Evolutionary conservation across 495 filamentous ascomycete species (phyloP).

Genomic region (Penicillium alfredii): DNA sequence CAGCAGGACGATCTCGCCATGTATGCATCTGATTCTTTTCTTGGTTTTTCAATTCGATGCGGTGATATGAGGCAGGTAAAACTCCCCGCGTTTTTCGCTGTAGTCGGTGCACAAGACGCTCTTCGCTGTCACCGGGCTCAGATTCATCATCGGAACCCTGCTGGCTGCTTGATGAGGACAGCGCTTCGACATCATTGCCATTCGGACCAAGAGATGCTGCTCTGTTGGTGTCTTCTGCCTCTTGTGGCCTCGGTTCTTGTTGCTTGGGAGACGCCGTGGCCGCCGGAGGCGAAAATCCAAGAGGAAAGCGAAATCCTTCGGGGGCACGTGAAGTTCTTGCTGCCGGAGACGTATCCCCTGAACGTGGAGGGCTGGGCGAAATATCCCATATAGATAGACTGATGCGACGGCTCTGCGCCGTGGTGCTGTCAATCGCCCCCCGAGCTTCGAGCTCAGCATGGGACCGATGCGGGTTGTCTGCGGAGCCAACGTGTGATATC

Average conservation of each 20-base stretch:
- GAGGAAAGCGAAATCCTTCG: slow-evolving; percentile 37
- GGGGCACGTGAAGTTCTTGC: slow-evolving; percentile 13
- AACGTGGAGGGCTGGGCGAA: slow-evolving; percentile 37
- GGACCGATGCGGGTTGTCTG: slow-evolving; percentile 6
- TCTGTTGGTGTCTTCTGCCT: slow-evolving; percentile 1
- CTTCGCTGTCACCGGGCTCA: slow-evolving; percentile 17
- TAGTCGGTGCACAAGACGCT: slow-evolving; percentile 30
- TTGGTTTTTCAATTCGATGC: slow-evolving; percentile 54
- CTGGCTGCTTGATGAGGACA: slow-evolving; percentile 17
- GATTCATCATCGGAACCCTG: slow-evolving; percentile 8
- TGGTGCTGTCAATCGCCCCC: slow-evolving; percentile 25
- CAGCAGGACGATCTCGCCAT: slow-evolving; percentile 17
- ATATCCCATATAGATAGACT: slow-evolving; percentile 23
- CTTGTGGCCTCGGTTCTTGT: slow-evolving; percentile 14
- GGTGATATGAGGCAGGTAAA: slow-evolving; percentile 84
- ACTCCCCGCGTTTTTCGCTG: slow-evolving; percentile 70
- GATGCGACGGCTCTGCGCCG: slow-evolving; percentile 7
- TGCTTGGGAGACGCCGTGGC: too few species aligned
- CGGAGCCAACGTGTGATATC: slow-evolving; percentile 18
- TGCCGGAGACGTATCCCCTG: slow-evolving; percentile 26
- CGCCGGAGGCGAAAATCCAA: slow-evolving; percentile 31
- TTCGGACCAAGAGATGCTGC: slow-evolving; percentile 11
- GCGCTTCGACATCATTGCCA: slow-evolving; percentile 13
- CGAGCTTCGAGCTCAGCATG: slow-evolving; percentile 10
- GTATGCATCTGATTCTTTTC: slow-evolving; percentile 27